These are phyloP conservation scores for Nicotiana rustica DNA, from an alignment of 305 asterid species.

Conservation along the genomic window DNA sequence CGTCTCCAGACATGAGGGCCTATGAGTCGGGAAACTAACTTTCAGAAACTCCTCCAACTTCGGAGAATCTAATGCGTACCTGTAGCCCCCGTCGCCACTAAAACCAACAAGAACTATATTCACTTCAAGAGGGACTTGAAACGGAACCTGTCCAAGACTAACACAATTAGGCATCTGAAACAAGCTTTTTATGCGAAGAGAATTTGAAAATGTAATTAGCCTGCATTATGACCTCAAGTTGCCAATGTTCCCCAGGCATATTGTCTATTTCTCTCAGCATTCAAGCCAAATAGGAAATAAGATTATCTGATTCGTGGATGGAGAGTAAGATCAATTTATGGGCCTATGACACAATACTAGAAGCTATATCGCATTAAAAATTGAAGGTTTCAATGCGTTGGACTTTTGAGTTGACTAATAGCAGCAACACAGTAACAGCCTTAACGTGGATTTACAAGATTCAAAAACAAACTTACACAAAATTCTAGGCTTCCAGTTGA, in stretches of 20 bases:
- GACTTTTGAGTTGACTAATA: conserved; percentile 18
- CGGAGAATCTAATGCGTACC: conserved; percentile 76
- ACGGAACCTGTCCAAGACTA: conserved; percentile 76
- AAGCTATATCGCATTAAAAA: conserved; percentile 11
- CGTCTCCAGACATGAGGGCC: conserved; percentile 95
- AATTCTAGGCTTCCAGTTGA: neutral
- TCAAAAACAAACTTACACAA: neutral
- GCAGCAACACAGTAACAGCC: conserved; percentile 4
- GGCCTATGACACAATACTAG: conserved; percentile 11
- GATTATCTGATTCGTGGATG: neutral
- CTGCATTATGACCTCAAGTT: conserved; percentile 6
- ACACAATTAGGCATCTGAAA: conserved; percentile 34
- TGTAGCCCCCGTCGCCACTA: conserved; percentile 90
- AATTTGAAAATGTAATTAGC: neutral
- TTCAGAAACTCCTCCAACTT: conserved; percentile 92
- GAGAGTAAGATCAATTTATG: conserved; percentile 2
- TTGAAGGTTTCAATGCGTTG: neutral
- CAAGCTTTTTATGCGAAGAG: conserved; percentile 27
- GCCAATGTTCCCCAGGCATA: neutral
- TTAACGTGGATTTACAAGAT: neutral
- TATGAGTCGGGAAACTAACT: conserved; percentile 82
- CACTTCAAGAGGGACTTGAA: conserved; percentile 98
- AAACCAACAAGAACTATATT: conserved; percentile 93
- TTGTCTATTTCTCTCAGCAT: neutral
- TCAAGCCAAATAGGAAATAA: neutral